Evolutionary conservation across 2,329 filamentous ascomycete genomes (phyloP).

Genomic region (Pseudogymnoascus sp.): DNA sequence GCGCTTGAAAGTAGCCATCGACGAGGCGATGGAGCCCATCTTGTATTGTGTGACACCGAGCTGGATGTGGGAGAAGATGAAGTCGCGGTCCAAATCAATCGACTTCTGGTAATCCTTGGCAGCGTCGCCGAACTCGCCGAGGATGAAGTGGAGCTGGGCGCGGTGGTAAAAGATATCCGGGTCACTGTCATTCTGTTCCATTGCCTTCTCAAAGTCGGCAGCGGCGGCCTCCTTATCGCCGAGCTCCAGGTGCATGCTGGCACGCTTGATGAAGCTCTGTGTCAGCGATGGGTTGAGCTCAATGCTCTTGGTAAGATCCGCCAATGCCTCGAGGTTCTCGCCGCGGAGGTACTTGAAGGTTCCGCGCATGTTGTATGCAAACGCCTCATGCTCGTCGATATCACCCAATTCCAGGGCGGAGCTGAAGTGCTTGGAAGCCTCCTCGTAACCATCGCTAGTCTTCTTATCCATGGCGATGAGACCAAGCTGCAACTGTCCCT

Average conservation of each 20-base stretch:
- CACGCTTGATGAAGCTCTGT: slow-evolving; percentile 97
- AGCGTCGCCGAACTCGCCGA: slow-evolving; percentile 83
- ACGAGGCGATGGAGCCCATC: slow-evolving; percentile 95
- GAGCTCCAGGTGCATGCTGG: slow-evolving; percentile 93
- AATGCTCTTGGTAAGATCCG: slow-evolving; percentile 85
- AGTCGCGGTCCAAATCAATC: slow-evolving; percentile 88
- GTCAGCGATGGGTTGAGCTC: slow-evolving; percentile 81
- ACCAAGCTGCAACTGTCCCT: slow-evolving; percentile 78
- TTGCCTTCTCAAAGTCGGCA: slow-evolving; percentile 76
- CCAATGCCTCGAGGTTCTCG: slow-evolving; percentile 72
- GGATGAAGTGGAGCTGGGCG: slow-evolving; percentile 96
- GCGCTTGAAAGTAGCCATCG: slow-evolving; percentile 94
- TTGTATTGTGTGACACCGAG: slow-evolving; percentile 99
- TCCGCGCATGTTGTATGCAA: slow-evolving; percentile 92
- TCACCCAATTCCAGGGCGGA: slow-evolving; percentile 76
- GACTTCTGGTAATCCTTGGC: slow-evolving; percentile 99
- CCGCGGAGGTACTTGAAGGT: slow-evolving; percentile 92
- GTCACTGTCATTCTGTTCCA: slow-evolving; percentile 76
- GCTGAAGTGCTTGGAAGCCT: slow-evolving; percentile 78
- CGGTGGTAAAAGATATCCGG: slow-evolving; percentile 99
- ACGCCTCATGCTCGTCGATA: slow-evolving; percentile 73
- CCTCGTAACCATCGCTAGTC: slow-evolving; percentile 84
- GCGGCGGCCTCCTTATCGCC: slow-evolving; percentile 81
- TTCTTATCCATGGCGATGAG: slow-evolving; percentile 73
- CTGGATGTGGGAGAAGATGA: slow-evolving; percentile 99